A percentile compares a stretch with the other conserved stretches of the same genome.
These are phyloP conservation scores for Periconia digitata DNA, from an alignment of 2,329 filamentous ascomycete genomes.

Conservation along the genomic window DNA sequence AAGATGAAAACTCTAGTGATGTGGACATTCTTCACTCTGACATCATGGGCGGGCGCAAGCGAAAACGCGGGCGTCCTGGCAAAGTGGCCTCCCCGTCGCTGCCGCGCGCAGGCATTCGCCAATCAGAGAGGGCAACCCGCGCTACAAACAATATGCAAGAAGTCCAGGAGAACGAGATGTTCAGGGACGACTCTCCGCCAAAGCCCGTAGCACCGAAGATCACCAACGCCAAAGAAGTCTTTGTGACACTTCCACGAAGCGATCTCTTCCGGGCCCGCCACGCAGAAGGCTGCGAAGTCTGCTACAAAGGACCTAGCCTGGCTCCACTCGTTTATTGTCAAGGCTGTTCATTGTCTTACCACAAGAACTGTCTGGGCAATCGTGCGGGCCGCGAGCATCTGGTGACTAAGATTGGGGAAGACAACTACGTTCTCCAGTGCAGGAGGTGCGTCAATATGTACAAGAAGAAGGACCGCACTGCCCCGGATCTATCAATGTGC, in stretches of 20 bases:
- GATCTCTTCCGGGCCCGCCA: conserved; percentile 73
- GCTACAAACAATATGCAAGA: conserved; percentile 56
- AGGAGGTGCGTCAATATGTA: conserved; percentile 74
- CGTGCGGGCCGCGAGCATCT: conserved; percentile 78
- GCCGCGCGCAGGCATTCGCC: conserved; percentile 37
- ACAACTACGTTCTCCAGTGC: conserved; percentile 86
- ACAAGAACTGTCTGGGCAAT: conserved; percentile 78
- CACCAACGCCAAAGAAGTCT: conserved; percentile 69
- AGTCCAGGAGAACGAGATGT: conserved; percentile 61
- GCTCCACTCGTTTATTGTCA: conserved; percentile 84
- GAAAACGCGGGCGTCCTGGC: conserved; percentile 30
- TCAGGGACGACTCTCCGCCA: conserved; percentile 47
- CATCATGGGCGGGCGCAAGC: conserved; percentile 39
- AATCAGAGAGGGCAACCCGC: conserved; percentile 51
- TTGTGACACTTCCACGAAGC: conserved; percentile 62
- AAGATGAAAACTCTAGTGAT: conserved; percentile 27
- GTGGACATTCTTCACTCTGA: conserved; percentile 46
- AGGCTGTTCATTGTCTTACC: conserved; percentile 82
- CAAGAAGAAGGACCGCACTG: conserved; percentile 66
- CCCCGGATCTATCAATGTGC: conserved; percentile 73
- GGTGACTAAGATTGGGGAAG: conserved; percentile 78
- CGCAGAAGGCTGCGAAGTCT: conserved; percentile 71
- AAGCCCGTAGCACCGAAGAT: conserved; percentile 54
- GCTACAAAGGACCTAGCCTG: conserved; percentile 61
- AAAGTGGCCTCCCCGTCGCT: conserved; percentile 18